Conservation (phyloP, 1,139 yeast species). For the Diutina sp. region DNA sequence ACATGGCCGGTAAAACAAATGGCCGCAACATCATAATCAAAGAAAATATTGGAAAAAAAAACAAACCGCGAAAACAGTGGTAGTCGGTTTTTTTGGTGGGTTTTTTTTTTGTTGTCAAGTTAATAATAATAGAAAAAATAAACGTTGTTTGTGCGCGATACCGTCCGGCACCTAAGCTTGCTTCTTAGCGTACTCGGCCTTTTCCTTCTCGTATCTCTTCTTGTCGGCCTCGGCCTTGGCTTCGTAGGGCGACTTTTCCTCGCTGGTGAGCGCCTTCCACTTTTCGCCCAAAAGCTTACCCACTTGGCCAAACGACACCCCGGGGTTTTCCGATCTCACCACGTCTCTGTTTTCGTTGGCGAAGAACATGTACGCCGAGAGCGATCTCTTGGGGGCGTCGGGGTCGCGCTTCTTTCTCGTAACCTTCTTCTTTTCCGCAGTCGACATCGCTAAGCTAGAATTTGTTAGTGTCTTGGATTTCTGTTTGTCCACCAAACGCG, state of each 20-base stretch:
- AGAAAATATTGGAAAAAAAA: not conserved
- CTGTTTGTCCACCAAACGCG: not conserved
- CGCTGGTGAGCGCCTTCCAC: conserved; percentile 82
- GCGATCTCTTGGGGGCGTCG: conserved; percentile 97
- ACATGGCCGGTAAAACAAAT: not conserved
- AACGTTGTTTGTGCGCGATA: not conserved
- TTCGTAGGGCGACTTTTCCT: conserved; percentile 82
- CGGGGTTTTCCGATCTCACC: conserved; percentile 91
- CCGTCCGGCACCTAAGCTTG: conserved; percentile 3
- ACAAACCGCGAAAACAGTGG: not conserved
- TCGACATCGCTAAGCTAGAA: not conserved
- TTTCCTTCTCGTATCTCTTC: conserved; percentile 93
- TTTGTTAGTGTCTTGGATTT: not conserved
- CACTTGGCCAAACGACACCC: conserved; percentile 83
- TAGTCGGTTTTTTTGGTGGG: not conserved
- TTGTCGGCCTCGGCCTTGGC: conserved; percentile 90
- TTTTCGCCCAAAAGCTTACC: conserved; percentile 88
- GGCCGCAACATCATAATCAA: not conserved
- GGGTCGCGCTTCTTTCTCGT: conserved; percentile 66
- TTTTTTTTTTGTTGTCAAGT: not conserved
- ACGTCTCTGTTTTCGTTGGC: conserved; percentile 95
- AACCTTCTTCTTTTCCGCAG: conserved; percentile 30
- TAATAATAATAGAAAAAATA: not conserved
- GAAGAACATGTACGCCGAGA: conserved; percentile 97
- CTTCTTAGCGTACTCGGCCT: conserved; percentile 72